phyloP scores from a whole-genome alignment of 164 flowering plant genomes.

The Stephania cephalantha region DNA sequence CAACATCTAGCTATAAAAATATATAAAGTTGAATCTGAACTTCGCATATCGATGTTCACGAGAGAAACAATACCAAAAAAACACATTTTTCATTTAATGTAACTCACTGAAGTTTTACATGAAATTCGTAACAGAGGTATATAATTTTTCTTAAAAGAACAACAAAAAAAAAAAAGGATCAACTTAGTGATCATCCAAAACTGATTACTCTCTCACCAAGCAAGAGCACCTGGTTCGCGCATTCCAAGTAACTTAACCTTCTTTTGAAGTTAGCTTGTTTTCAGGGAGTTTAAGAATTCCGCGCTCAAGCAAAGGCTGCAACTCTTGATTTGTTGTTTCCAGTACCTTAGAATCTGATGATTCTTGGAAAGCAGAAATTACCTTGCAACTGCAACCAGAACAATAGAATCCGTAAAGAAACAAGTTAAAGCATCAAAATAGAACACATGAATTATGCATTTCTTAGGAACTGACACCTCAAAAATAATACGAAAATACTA shows the following conservation, averaged over 20 bases:
- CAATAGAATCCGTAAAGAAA: slow-evolving; percentile 5
- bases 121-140: background rate
- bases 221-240: background rate
- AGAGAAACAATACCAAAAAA: background rate
- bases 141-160: background rate
- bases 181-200: background rate
- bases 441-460: background rate
- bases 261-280: slow-evolving; percentile 17
- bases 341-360: slow-evolving; percentile 42
- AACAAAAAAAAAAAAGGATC: background rate
- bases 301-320: slow-evolving; percentile 58
- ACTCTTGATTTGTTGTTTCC: slow-evolving; percentile 40
- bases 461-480: background rate
- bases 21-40: background rate
- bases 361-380: slow-evolving; percentile 64
- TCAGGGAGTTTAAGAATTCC: slow-evolving; percentile 54
- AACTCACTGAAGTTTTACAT: background rate
- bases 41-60: background rate
- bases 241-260: background rate
- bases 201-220: background rate
- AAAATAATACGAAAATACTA: background rate
- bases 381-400: slow-evolving; percentile 53
- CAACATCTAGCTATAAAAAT: background rate
- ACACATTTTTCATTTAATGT: background rate
- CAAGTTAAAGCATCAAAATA: background rate